Evolutionary conservation across 441 rosid species (phyloP).

Genomic region (Brassica balearica): DNA sequence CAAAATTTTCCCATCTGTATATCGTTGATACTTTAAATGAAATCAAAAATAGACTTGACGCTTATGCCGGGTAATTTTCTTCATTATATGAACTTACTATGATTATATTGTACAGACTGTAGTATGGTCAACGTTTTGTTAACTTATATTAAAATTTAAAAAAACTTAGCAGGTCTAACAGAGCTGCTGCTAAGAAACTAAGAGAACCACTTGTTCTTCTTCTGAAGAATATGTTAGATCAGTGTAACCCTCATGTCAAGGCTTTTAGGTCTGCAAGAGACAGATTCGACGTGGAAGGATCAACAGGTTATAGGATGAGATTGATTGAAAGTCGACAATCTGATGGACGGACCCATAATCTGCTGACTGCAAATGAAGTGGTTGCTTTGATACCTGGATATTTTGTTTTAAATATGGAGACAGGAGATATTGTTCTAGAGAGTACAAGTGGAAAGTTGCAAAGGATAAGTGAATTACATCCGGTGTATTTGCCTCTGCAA

Average conservation of each 20-base stretch:
- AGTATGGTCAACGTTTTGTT: no score
- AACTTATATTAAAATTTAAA: no score
- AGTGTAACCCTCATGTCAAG: neutral
- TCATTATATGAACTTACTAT: no score
- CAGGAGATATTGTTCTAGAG: neutral
- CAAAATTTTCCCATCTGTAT: no score
- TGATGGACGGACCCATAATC: neutral
- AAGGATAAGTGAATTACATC: conserved; percentile 8
- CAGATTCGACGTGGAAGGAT: neutral
- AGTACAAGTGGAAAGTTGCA: neutral
- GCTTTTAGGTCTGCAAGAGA: neutral
- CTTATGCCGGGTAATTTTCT: no score
- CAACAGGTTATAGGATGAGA: neutral
- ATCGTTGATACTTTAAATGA: no score
- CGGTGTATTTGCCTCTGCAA: neutral
- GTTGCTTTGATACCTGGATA: neutral
- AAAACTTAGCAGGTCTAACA: no score
- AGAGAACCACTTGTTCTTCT: neutral
- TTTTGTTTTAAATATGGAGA: neutral
- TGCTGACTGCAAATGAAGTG: neutral
- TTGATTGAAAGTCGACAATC: neutral
- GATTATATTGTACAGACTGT: no score
- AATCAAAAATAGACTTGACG: no score
- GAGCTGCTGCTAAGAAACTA: neutral
- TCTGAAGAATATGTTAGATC: neutral